Evolutionary conservation across 2,329 filamentous ascomycete genomes (phyloP), one percentile per base, ranked within the genome.

Genomic region (Trichophyton rubrum): DNA sequence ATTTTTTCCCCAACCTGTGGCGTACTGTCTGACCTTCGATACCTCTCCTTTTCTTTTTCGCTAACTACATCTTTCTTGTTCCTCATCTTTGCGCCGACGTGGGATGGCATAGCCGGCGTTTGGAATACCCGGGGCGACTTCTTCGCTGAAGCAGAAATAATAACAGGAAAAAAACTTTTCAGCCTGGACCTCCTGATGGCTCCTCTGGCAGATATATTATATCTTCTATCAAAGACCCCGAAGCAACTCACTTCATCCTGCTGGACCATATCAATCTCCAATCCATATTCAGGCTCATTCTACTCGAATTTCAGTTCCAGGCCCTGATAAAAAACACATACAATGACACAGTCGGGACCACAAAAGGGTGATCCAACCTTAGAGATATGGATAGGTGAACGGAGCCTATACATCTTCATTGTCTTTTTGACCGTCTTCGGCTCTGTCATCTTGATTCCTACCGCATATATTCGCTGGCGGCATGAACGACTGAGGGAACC

Each of bases 391-490:
- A 61, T 61, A 41, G 27, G 17, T n/a, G 59, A 61, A 30, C 38
- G n/a, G 7, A 43, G 30, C 27, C 59, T 61, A n/a, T 58, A 47
- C 38, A 58, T 58, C 55, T n/a, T 58, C 22, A 43, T 61, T 30
- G 55, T 61, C 33, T 51, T 45, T n/a, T 7, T 61, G 59, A 61
- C 59, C 2, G 55, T 61, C 5, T 6, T 61, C 33, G 59, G 59
- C 17, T 61, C 55, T 1, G n/a, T 61, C 1, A 38, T 61, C 7
- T 41, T 61, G 11, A 53, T 61, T 8, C 59, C 59, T 11, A 61
- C 59, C 9, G 59, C 55, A n/a, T 61, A 61, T n/a, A 47, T 61
- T 33, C 59, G 59, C 58, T 61, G 59, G 59, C 56, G 40, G 27
- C 59, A 61, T 17, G 24, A 35, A 30, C 53, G 59, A 6, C 41